These are phyloP conservation scores for Gremmenia infestans DNA, from an alignment of 2,329 filamentous ascomycete genomes.

Conservation along the genomic window DNA sequence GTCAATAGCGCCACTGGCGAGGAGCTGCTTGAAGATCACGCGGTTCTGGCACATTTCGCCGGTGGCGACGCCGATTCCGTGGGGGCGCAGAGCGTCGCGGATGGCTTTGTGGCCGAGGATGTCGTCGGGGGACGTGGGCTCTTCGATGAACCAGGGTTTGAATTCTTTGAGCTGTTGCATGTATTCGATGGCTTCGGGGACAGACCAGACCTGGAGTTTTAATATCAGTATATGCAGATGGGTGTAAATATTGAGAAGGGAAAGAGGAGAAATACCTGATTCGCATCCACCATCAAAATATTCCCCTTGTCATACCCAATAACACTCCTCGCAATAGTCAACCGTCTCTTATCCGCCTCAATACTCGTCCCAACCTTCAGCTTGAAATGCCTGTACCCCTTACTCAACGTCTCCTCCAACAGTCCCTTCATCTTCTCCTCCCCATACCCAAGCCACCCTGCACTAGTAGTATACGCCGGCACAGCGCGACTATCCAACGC, in stretches of 20 bases:
- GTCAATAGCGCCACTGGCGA: constrained; percentile 75
- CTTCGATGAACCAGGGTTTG: constrained; percentile 91
- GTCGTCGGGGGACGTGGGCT: constrained; percentile 87
- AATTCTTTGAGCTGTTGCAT: constrained; percentile 80
- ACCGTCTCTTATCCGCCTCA: constrained; percentile 64
- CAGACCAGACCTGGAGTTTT: constrained; percentile 63
- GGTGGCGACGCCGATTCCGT: constrained; percentile 78
- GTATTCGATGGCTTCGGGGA: constrained; percentile 81
- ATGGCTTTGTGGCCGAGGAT: constrained; percentile 84
- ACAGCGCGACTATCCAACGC: constrained; percentile 71
- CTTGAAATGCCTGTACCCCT: constrained; percentile 85
- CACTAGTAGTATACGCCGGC: constrained; percentile 84
- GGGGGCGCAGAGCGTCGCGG: constrained; percentile 69
- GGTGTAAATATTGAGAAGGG: background rate
- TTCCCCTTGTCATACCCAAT: constrained; percentile 70
- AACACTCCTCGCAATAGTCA: constrained; percentile 70
- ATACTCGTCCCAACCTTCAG: constrained; percentile 77
- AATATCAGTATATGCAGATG: background rate
- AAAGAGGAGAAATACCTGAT: constrained; percentile 53
- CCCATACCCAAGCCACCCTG: constrained; percentile 87
- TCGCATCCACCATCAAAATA: constrained; percentile 88
- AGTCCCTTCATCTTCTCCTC: constrained; percentile 80
- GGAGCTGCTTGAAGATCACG: constrained; percentile 88
- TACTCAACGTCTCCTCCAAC: constrained; percentile 66
- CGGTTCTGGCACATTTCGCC: constrained; percentile 96